Base-by-base conservation (phyloP, 257 asterid species). In the Craterostigma plantagineum region DNA sequence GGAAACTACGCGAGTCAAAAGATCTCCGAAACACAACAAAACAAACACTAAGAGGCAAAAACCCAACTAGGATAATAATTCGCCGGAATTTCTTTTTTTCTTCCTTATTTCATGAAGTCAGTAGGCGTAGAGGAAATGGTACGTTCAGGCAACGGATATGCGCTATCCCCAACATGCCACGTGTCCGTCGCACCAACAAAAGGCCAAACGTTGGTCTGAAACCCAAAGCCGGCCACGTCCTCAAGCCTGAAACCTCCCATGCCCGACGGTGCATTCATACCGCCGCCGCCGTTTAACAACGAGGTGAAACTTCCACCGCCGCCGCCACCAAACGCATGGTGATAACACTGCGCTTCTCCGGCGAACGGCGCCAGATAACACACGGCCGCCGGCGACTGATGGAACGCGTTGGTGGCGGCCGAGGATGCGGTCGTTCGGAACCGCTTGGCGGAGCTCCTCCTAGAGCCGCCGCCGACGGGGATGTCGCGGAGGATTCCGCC, bases 401-500 rank as follows among this genome's bases (percentile, higher is more conserved):
- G 57, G 6, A 51, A 18, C 8, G 56, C 34, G 11, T 8, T 14
- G 15, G 23, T 9, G 47, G 44, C 3, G 18, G 51, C 1, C 9
- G 54, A 10, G 7, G 63, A 12, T 9, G 62, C 10, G 7, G 39
- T 38, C 15, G 52, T 11, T 11, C 57, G 73, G 0, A 76, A 69
- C 18, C 90, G 79, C 37, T 76, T 76, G 11, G 81, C 73, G 17
- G 81, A 73, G 15, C 69, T 72, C 58, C 69, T 76, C 15, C 82
- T 73, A 56, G 64, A 63, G 4, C 82, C 90, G 3, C 90, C 90
- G 1, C 90, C 90, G 16, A 76, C 71, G 0, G 90, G 90, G 34
- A 76, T 67, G 60, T 76, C 82, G 0, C 90, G 74, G 46, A 72
- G 72, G 15, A 82, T 67, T 1, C 90, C 90, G 0, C 90, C 90